phyloP scores from a whole-genome alignment of 495 filamentous ascomycete genomes.

The Annulohypoxylon maeteangense region DNA sequence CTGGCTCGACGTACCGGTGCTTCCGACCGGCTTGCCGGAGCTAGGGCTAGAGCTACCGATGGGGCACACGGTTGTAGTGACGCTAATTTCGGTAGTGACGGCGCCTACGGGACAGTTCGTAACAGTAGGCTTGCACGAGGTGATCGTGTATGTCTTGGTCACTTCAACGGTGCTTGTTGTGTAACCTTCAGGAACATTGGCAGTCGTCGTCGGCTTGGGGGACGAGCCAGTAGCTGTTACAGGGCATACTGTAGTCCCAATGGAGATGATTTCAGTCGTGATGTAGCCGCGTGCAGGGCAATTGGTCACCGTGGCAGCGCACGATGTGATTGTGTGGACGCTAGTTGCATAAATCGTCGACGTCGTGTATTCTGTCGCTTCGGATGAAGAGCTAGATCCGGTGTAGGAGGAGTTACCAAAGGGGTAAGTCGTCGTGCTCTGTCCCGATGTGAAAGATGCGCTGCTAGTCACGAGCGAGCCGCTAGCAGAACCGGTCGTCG shows the following conservation, averaged over 20 bases:
- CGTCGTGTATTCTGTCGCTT: constrained; percentile 26
- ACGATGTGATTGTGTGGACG: constrained; percentile 67
- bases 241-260: constrained; percentile 49
- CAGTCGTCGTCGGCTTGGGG: constrained; percentile 17
- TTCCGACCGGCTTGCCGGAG: background rate
- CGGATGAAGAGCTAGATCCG: background rate
- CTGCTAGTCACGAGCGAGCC: constrained; percentile 3
- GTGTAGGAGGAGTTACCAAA: constrained; percentile 10
- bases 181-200: constrained; percentile 20
- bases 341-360: constrained; percentile 46
- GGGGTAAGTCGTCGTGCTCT: background rate
- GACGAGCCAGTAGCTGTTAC: constrained; percentile 31
- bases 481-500: constrained; percentile 15
- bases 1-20: constrained; percentile 1
- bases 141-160: constrained; percentile 62
- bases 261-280: constrained; percentile 37
- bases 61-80: constrained; percentile 51
- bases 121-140: constrained; percentile 67
- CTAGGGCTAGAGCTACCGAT: constrained; percentile 21
- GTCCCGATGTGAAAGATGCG: background rate
- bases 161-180: constrained; percentile 31
- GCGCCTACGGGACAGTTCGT: constrained; percentile 62
- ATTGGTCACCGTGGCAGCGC: constrained; percentile 68
- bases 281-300: constrained; percentile 54
- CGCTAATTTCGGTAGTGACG: constrained; percentile 44